Base-by-base conservation (phyloP, 2,329 filamentous ascomycete genomes). In the Whalleya microplaca region DNA sequence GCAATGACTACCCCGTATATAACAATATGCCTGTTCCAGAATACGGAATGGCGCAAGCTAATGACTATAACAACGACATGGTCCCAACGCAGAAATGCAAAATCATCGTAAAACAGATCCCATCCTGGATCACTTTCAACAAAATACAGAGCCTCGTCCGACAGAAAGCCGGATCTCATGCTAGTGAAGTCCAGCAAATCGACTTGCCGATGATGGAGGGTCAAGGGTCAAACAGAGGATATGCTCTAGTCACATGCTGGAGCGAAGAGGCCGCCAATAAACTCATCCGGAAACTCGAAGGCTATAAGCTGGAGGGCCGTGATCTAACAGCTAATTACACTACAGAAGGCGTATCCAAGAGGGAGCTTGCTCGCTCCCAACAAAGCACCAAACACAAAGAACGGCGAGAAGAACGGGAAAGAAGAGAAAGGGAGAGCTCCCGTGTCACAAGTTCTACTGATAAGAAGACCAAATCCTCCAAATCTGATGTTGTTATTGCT, bases 91-190 rank as follows among this genome's bases (percentile, higher is more conserved):
- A 53, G 52, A 62, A 56, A 42, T 68, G 69, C 32, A 71, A 71
- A 46, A 66, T 72, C 19, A 67, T 70, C 47, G 64, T 72, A 37
- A 70, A 66, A 48, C 65, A 67, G 16, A 63, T 72, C 51, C 65
- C 64, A 23, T 51, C 64, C 9, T 65, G 60, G 64, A 54, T 51
- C 8, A 66, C 47, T 23, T 55, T 59, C 40, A 53, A 64, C 21
- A 67, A 71, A 51, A 57, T 71, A 48, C 61, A 61, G 56, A 63
- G 66, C 3, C 63, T 72, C 19, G 63, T 72, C 51, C 61, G 58
- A 45, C 57, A 61, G 19, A 64, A 65, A 49, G 59, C 66, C 53
- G 68, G 68, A 41, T 58, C 63, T 45, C 63, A 62, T 43, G 61
- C 64, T 49, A 63, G 63, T 51, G 59, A 65, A 48, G 51, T 70